phyloP scores from a whole-genome alignment of 768 basidiomycete genomes.

The Termitomyces sp. region DNA sequence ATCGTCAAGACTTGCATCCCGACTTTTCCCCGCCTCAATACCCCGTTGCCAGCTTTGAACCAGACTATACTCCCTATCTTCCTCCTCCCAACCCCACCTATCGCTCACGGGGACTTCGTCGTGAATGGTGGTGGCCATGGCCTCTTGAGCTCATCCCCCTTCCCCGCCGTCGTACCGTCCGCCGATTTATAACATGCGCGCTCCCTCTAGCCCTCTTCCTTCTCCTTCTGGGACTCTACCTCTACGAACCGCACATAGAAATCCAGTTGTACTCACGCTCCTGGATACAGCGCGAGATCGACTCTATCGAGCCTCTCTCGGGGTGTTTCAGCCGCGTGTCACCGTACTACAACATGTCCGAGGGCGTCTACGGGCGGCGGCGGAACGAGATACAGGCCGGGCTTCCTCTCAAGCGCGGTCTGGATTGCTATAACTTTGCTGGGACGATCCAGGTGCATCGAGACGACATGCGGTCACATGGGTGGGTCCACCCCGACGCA shows the following conservation, averaged over 20 bases:
- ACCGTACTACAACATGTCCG: constrained; percentile 63
- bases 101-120: constrained; percentile 21
- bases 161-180: constrained; percentile 33
- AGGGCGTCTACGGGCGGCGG: constrained; percentile 61
- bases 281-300: constrained; percentile 77
- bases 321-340: constrained; percentile 78
- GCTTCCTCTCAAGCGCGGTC: constrained; percentile 68
- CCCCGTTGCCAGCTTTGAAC: constrained; percentile 21
- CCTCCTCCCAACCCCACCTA: constrained; percentile 23
- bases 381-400: constrained; percentile 77
- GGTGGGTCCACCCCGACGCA: constrained; percentile 33
- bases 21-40: constrained; percentile 20
- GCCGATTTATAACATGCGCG: constrained; percentile 23
- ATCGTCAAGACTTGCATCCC: constrained; percentile 13
- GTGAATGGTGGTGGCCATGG: constrained; percentile 16
- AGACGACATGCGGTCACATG: constrained; percentile 14
- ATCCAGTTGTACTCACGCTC: constrained; percentile 70
- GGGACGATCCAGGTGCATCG: constrained; percentile 58
- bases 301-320: constrained; percentile 55
- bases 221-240: constrained; percentile 46
- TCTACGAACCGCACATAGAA: constrained; percentile 86
- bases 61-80: constrained; percentile 17
- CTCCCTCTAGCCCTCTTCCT: constrained; percentile 36
- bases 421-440: constrained; percentile 94
- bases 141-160: constrained; percentile 19